Percentiles rank a stretch among this genome's conserved stretches.
Evolutionary conservation across 306 rosid species (phyloP).

Genomic region (Begonia peltatifolia): DNA sequence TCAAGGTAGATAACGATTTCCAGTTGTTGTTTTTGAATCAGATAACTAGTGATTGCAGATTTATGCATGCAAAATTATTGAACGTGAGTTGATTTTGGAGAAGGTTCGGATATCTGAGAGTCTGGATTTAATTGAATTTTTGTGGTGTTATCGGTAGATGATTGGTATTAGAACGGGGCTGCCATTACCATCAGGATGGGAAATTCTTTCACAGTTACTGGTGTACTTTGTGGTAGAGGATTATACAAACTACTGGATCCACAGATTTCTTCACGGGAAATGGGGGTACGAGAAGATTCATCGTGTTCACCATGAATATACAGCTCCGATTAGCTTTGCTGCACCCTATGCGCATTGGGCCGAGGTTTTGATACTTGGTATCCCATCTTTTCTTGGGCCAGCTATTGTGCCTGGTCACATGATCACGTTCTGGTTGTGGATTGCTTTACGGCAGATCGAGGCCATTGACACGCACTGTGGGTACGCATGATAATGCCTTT

Average conservation of each 20-base stretch:
- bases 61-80: no score
- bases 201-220: constrained; percentile 38
- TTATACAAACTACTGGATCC: constrained; percentile 66
- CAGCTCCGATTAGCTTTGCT: constrained; percentile 57
- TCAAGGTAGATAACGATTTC: constrained; percentile 23
- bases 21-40: no score
- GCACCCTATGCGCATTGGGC: constrained; percentile 94
- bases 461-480: constrained; percentile 83
- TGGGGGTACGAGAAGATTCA: constrained; percentile 86
- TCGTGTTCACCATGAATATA: constrained; percentile 67
- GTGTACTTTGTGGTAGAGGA: constrained; percentile 68
- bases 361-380: constrained; percentile 55
- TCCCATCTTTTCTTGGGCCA: constrained; percentile 76
- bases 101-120: neutral
- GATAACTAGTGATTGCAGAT: no score
- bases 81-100: no score
- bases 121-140: neutral
- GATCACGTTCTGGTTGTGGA: constrained; percentile 76
- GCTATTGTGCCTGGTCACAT: constrained; percentile 75
- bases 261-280: constrained; percentile 54
- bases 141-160: constrained; percentile 19
- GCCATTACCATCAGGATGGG: constrained; percentile 76
- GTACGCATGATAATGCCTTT: constrained; percentile 23
- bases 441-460: constrained; percentile 63
- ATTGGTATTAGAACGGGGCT: constrained; percentile 59